Conservation (phyloP, 768 basidiomycete genomes). For the Calocera viscosa region DNA sequence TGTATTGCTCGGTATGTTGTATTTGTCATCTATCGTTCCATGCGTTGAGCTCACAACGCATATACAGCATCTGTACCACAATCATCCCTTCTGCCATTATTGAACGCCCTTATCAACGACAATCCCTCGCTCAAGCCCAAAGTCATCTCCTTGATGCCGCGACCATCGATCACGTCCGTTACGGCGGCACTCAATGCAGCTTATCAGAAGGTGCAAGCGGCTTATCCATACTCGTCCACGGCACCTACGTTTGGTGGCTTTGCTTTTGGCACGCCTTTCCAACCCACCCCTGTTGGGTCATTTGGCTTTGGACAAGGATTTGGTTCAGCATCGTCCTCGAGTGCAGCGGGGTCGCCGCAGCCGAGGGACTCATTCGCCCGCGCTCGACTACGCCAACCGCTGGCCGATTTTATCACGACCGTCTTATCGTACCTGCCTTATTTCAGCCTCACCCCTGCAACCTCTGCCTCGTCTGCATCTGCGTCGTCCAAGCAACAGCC, state of each 20-base stretch:
- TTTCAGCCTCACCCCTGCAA: constrained; percentile 40
- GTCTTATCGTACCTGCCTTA: constrained; percentile 76
- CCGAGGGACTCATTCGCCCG: constrained; percentile 65
- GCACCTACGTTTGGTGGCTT: constrained; percentile 18
- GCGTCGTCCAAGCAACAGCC: constrained; percentile 46
- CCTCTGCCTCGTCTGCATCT: constrained; percentile 28
- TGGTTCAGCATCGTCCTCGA: not conserved
- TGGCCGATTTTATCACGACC: constrained; percentile 62
- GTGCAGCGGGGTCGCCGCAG: constrained; percentile 14
- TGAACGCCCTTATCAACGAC: constrained; percentile 51
- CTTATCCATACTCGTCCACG: constrained; percentile 46
- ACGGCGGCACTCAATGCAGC: constrained; percentile 54
- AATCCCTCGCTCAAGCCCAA: constrained; percentile 61
- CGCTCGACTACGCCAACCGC: constrained; percentile 60
- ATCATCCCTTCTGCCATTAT: constrained; percentile 59
- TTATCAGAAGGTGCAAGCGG: constrained; percentile 62
- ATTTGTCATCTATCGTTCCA: constrained; percentile 13
- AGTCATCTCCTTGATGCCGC: constrained; percentile 66
- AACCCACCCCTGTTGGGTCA: not conserved
- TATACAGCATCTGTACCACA: constrained; percentile 62
- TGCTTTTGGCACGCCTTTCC: constrained; percentile 20
- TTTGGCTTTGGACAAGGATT: not conserved
- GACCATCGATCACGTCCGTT: constrained; percentile 69
- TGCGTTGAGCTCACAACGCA: constrained; percentile 15
- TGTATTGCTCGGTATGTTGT: constrained; percentile 55